Evolutionary conservation across 2,329 filamentous ascomycete genomes (phyloP).

Genomic region (Onygenales sp.): DNA sequence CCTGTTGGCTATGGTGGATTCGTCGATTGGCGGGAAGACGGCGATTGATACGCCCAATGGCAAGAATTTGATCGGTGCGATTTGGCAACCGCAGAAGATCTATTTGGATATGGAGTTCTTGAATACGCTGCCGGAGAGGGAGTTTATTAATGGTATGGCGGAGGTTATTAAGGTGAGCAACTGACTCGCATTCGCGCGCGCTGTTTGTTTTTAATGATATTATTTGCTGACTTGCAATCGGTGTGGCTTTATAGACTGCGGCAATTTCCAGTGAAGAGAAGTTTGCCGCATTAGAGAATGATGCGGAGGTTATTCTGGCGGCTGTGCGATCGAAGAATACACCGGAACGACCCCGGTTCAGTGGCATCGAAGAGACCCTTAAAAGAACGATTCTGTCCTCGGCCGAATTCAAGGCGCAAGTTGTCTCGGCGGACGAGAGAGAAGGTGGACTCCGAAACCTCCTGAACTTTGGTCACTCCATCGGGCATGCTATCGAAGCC

Average conservation of each 20-base stretch:
- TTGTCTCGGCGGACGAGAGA: conserved; percentile 88
- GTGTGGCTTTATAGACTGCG: conserved; percentile 53
- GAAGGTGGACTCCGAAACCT: conserved; percentile 91
- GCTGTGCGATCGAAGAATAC: conserved; percentile 56
- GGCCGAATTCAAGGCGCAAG: conserved; percentile 84
- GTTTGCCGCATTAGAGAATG: conserved; percentile 73
- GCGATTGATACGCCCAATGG: conserved; percentile 93
- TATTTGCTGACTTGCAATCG: neutral
- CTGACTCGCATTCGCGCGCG: neutral
- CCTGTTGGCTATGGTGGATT: conserved; percentile 93
- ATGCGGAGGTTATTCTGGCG: conserved; percentile 65
- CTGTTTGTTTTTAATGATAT: neutral
- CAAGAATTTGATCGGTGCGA: conserved; percentile 91
- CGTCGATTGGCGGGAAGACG: conserved; percentile 95
- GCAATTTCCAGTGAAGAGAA: conserved; percentile 90
- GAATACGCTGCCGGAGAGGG: conserved; percentile 77
- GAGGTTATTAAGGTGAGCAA: conserved; percentile 69
- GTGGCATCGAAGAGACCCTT: conserved; percentile 59
- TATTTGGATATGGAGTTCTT: conserved; percentile 92
- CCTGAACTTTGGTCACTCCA: conserved; percentile 95
- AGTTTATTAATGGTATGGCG: conserved; percentile 98
- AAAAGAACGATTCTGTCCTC: conserved; percentile 80
- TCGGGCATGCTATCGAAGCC: conserved; percentile 92
- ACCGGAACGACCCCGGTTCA: conserved; percentile 51
- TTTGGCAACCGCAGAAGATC: conserved; percentile 91